Conservation (phyloP, 2,329 filamentous ascomycete species). For the Diaporthe capsici region DNA sequence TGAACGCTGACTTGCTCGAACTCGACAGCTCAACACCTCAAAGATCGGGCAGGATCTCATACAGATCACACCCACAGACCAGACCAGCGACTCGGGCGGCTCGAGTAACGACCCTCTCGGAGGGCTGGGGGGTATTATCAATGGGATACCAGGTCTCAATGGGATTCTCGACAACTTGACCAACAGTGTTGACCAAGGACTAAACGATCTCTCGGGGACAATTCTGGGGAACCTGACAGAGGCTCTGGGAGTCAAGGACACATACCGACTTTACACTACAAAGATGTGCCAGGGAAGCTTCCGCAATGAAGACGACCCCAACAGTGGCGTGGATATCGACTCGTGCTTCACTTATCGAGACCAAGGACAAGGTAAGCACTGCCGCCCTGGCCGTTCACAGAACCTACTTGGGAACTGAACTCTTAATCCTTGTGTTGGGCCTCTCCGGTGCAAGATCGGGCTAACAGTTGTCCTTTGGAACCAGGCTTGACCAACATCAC, state of each 20-base stretch:
- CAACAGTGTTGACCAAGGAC: conserved; percentile 39
- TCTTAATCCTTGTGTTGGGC: too few species aligned
- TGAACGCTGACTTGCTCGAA: neutral
- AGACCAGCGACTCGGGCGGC: conserved; percentile 23
- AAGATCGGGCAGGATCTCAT: conserved; percentile 43
- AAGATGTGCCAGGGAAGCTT: conserved; percentile 45
- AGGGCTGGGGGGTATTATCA: conserved; percentile 35
- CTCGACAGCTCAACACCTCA: conserved; percentile 42
- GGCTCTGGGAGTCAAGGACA: conserved; percentile 44
- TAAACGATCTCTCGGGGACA: conserved; percentile 45
- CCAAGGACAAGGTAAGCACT: conserved; percentile 14
- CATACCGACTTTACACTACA: conserved; percentile 44
- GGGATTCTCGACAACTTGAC: conserved; percentile 43
- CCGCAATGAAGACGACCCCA: conserved; percentile 26
- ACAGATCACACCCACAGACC: conserved; percentile 38
- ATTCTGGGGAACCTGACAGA: conserved; percentile 44
- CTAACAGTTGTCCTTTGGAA: neutral
- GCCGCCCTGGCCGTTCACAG: neutral
- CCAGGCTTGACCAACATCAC: conserved; percentile 45
- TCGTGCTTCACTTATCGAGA: conserved; percentile 41
- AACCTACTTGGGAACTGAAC: neutral
- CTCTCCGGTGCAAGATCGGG: neutral
- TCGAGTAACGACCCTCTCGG: conserved; percentile 29
- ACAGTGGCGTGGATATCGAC: conserved; percentile 37
- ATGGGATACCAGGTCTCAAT: conserved; percentile 37